These are phyloP conservation scores for Ceratopteris richardii DNA, from an alignment of 75 land plant genomes.

Conservation along the genomic window DNA sequence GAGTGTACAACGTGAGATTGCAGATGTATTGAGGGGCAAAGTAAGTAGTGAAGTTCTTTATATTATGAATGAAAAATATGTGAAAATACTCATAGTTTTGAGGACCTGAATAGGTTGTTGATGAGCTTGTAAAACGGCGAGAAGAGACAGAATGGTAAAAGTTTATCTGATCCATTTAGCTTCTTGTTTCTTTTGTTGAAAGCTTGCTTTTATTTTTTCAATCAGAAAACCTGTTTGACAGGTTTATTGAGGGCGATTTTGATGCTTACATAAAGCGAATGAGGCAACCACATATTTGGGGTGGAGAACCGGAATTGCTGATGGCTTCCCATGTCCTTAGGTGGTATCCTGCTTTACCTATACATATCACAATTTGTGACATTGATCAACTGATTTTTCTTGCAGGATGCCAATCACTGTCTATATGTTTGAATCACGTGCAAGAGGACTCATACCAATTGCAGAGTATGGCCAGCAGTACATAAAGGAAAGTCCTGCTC, in stretches of 20 bases:
- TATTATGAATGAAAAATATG: too few relatives aligned
- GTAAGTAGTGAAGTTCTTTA: conserved; percentile 12
- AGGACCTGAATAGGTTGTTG: conserved; percentile 38
- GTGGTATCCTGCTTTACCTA: conserved; percentile 21
- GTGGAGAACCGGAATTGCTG: conserved; percentile 82
- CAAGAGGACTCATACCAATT: conserved; percentile 49
- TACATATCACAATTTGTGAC: neutral
- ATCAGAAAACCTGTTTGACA: conserved; percentile 7
- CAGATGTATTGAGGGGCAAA: conserved; percentile 58
- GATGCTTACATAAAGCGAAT: conserved; percentile 54
- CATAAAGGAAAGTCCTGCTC: conserved; percentile 60
- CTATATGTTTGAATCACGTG: conserved; percentile 41
- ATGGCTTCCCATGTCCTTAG: conserved; percentile 84
- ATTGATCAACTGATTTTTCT: too few relatives aligned
- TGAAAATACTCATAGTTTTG: too few relatives aligned
- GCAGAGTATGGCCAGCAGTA: conserved; percentile 87
- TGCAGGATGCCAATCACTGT: conserved; percentile 78
- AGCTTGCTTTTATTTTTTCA: too few relatives aligned
- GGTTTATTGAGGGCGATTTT: conserved; percentile 81
- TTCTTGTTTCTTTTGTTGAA: neutral
- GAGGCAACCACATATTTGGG: conserved; percentile 71
- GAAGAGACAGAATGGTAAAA: conserved; percentile 60
- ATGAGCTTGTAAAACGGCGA: conserved; percentile 74
- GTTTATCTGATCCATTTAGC: neutral
- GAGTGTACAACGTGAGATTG: conserved; percentile 46